These are phyloP conservation scores for Phytophthora europaea DNA, from an alignment of 352 stramenopile species.

Conservation along the genomic window DNA sequence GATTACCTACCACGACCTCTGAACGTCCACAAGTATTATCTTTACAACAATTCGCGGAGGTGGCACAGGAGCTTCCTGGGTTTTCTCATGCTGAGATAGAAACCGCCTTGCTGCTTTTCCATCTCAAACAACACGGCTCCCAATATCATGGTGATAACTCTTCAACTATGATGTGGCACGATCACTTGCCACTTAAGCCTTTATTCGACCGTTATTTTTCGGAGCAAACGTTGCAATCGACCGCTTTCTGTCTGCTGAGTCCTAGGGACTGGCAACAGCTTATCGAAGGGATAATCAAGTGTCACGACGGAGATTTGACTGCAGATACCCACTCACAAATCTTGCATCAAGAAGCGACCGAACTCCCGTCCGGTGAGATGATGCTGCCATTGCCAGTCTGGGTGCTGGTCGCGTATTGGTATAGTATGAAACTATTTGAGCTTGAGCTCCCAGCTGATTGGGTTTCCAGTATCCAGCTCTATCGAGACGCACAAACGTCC, in stretches of 20 bases:
- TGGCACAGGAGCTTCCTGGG: conserved; percentile 27
- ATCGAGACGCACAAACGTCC: neutral
- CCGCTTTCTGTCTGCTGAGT: conserved; percentile 22
- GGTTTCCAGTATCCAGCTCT: neutral
- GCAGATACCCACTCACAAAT: conserved; percentile 2
- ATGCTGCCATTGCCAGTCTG: conserved; percentile 18
- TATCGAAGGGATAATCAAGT: neutral
- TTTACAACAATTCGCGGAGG: conserved; percentile 32
- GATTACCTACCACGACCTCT: neutral
- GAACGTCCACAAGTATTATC: conserved; percentile 11
- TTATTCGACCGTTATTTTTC: conserved; percentile 4
- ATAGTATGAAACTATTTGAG: neutral
- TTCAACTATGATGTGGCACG: neutral
- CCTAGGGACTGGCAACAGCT: conserved; percentile 16
- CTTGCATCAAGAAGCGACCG: conserved; percentile 10
- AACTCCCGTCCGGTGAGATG: conserved; percentile 16
- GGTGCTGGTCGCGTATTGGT: conserved; percentile 18
- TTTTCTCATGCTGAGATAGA: conserved; percentile 31
- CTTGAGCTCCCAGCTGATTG: neutral
- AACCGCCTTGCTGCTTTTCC: conserved; percentile 36
- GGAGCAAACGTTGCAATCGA: neutral
- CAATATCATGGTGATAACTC: neutral
- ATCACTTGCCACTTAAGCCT: neutral
- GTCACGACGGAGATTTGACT: no score
- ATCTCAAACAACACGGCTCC: conserved; percentile 14